Evolutionary conservation across 176 grass and related monocot genomes (phyloP).

Genomic region (Puya raimondii): DNA sequence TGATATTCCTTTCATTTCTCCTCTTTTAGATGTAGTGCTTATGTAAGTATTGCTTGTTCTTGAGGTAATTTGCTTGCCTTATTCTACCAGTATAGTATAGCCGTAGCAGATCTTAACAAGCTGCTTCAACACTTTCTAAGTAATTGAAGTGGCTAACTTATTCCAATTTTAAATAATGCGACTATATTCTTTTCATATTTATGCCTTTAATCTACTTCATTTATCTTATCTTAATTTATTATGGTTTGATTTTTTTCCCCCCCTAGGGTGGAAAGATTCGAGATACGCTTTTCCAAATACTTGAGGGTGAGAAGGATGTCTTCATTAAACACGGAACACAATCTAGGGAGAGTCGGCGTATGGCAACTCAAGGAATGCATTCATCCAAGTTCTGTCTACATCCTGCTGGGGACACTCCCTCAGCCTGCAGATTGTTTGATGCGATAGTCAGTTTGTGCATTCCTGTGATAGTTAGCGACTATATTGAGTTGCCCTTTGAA

Average conservation of each 20-base stretch:
- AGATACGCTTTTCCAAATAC: slow-evolving; percentile 75
- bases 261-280: slow-evolving; percentile 77
- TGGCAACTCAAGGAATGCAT: slow-evolving; percentile 77
- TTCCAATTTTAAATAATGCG: too few relatives aligned
- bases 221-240: not conserved
- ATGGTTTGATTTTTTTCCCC: slow-evolving; percentile 13
- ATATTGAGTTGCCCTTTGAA: slow-evolving; percentile 72
- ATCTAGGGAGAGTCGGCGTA: slow-evolving; percentile 65
- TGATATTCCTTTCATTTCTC: not conserved
- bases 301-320: slow-evolving; percentile 69
- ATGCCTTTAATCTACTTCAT: too few relatives aligned
- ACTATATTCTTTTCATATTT: too few relatives aligned
- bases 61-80: not conserved
- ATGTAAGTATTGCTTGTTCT: not conserved
- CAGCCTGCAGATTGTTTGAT: slow-evolving; percentile 70
- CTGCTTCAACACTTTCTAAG: too few relatives aligned
- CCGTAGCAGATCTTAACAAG: not conserved
- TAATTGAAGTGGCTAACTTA: too few relatives aligned
- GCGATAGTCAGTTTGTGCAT: slow-evolving; percentile 73
- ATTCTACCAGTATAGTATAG: not conserved
- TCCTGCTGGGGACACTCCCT: slow-evolving; percentile 81
- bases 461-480: slow-evolving; percentile 73
- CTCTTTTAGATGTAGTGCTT: not conserved
- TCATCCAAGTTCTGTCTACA: slow-evolving; percentile 91
- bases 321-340: slow-evolving; percentile 76